phyloP scores from a whole-genome alignment of 1,139 yeast genomes.

The Lodderomyces pseudojiufengensis region DNA sequence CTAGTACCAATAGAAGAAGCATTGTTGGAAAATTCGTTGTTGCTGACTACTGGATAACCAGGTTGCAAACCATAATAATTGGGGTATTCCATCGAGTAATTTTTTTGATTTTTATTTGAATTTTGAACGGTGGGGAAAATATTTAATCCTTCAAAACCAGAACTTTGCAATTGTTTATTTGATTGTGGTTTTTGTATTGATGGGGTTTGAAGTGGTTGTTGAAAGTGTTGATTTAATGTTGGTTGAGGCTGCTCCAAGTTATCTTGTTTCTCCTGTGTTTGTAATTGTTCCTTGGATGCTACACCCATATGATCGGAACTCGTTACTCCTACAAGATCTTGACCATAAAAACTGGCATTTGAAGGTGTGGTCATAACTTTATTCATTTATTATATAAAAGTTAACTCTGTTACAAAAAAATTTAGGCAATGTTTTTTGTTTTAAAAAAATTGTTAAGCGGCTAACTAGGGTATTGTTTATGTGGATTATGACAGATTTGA shows the following conservation, averaged over 20 bases:
- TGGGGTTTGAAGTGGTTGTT: slow-evolving; percentile 3
- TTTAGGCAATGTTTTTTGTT: neutral
- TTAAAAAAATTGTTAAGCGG: too few species aligned
- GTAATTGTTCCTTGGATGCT: slow-evolving; percentile 1
- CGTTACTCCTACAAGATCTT: slow-evolving; percentile 13
- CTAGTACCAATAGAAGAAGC: neutral
- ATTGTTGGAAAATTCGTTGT: slow-evolving; percentile 11
- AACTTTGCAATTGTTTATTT: slow-evolving; percentile 5
- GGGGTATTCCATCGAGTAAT: slow-evolving; percentile 13
- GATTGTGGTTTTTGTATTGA: slow-evolving; percentile 1
- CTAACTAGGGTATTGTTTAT: too few species aligned
- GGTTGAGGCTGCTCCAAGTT: slow-evolving; percentile 4
- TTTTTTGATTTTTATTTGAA: slow-evolving; percentile 10
- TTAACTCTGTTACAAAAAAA: slow-evolving; percentile 1
- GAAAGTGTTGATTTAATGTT: slow-evolving; percentile 1
- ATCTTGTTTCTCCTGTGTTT: slow-evolving; percentile 7
- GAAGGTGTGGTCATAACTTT: slow-evolving; percentile 14
- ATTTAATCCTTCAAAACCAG: too few species aligned
- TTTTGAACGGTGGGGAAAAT: slow-evolving; percentile 2
- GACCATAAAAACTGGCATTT: slow-evolving; percentile 14
- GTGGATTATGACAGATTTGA: too few species aligned
- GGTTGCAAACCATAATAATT: slow-evolving; percentile 14
- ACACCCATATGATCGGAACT: slow-evolving; percentile 12
- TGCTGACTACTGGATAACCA: slow-evolving; percentile 10
- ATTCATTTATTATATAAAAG: slow-evolving; percentile 10